Conservation (phyloP, 257 asterid species). For the Schizonepeta tenuifolia region DNA sequence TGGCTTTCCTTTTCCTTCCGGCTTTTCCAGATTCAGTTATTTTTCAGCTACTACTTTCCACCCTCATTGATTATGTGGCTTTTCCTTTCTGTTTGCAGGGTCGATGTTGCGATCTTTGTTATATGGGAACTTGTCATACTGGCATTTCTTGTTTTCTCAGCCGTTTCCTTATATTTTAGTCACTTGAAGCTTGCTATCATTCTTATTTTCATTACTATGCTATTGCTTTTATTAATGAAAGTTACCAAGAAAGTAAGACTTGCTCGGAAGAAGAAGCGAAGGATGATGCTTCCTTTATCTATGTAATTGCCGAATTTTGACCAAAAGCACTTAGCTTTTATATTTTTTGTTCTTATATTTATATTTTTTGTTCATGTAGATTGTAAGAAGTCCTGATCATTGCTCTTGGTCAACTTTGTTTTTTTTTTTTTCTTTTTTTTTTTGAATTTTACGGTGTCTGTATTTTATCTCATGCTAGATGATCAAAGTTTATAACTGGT, state of each 20-base stretch:
- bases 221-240: slow-evolving; percentile 63
- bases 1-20: not conserved
- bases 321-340: slow-evolving; percentile 12
- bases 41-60: not conserved
- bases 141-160: slow-evolving; percentile 75
- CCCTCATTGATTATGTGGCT: not conserved
- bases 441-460: slow-evolving; percentile 20
- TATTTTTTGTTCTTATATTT: not conserved
- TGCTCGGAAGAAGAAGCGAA: slow-evolving; percentile 76
- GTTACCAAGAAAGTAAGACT: slow-evolving; percentile 63
- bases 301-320: slow-evolving; percentile 47
- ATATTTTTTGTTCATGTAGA: slow-evolving; percentile 34
- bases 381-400: slow-evolving; percentile 41
- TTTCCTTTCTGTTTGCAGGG: slow-evolving; percentile 54
- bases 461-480: slow-evolving; percentile 27
- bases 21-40: not conserved
- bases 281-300: slow-evolving; percentile 88
- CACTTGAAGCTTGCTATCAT: slow-evolving; percentile 64
- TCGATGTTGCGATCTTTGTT: slow-evolving; percentile 72
- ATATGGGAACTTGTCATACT: slow-evolving; percentile 77
- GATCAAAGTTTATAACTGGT: slow-evolving; percentile 33
- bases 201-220: slow-evolving; percentile 48
- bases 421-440: slow-evolving; percentile 18
- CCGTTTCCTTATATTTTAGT: slow-evolving; percentile 68
- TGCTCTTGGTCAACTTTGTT: slow-evolving; percentile 29